Percentiles rank a stretch among this genome's conserved stretches.
Conservation (phyloP, 2,329 filamentous ascomycete species). For the Cryphonectria naterciae region DNA sequence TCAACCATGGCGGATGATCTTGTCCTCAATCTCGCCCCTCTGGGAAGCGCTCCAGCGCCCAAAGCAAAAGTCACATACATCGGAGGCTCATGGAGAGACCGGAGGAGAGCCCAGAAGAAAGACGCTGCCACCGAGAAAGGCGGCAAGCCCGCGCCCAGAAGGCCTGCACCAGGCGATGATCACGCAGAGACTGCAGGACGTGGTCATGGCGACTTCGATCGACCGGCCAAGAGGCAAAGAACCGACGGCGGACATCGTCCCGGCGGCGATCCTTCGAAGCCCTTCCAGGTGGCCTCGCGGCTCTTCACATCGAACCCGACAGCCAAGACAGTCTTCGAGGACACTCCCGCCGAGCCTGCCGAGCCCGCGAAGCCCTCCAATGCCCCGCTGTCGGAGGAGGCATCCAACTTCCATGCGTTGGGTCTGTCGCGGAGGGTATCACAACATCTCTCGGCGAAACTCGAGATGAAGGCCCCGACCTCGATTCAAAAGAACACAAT, state of each 20-base stretch:
- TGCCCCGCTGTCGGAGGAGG: slow-evolving; percentile 81
- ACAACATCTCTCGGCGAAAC: slow-evolving; percentile 80
- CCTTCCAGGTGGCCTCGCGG: slow-evolving; percentile 76
- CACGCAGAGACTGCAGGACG: slow-evolving; percentile 44
- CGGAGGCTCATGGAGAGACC: slow-evolving; percentile 27
- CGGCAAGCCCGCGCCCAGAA: slow-evolving; percentile 16
- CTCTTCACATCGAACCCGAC: slow-evolving; percentile 89
- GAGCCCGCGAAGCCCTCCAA: slow-evolving; percentile 79
- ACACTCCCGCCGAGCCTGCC: slow-evolving; percentile 46
- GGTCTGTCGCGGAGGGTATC: slow-evolving; percentile 82
- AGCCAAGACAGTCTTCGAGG: slow-evolving; percentile 65
- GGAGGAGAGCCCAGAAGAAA: slow-evolving; percentile 26
- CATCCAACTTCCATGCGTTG: slow-evolving; percentile 83
- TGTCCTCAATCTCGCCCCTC: slow-evolving; percentile 27
- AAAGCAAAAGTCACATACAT: slow-evolving; percentile 25
- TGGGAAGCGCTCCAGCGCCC: slow-evolving; percentile 7
- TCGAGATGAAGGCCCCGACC: slow-evolving; percentile 87
- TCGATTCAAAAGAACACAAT: slow-evolving; percentile 93
- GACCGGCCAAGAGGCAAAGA: slow-evolving; percentile 37
- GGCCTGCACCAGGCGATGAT: background rate
- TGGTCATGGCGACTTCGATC: slow-evolving; percentile 33
- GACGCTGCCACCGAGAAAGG: slow-evolving; percentile 14
- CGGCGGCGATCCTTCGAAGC: slow-evolving; percentile 37
- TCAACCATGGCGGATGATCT: slow-evolving; percentile 25
- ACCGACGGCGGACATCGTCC: slow-evolving; percentile 33